Evolutionary conservation across 768 basidiomycete species (phyloP).

Genomic region (Leccinum disarticulatum): DNA sequence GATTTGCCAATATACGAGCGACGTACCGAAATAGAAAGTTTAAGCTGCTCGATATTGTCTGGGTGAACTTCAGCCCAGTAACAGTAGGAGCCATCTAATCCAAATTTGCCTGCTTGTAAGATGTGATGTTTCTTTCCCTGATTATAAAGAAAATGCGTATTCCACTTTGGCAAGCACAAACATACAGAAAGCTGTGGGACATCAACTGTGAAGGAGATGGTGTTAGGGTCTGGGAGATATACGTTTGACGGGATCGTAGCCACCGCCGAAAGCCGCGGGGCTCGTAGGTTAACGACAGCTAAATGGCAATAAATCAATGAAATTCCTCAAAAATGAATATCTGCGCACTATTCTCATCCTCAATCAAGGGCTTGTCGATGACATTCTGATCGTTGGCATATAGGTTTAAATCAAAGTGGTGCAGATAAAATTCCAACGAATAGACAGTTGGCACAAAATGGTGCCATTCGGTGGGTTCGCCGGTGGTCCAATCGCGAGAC

Average conservation of each 20-base stretch:
- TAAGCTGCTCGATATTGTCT: slow-evolving; percentile 78
- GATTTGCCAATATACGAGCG: neutral
- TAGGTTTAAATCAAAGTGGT: slow-evolving; percentile 74
- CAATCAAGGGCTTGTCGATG: slow-evolving; percentile 80
- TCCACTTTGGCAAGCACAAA: slow-evolving; percentile 85
- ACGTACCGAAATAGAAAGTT: slow-evolving; percentile 59
- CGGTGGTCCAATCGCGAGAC: slow-evolving; percentile 88
- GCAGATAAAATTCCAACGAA: slow-evolving; percentile 62
- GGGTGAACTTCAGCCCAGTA: slow-evolving; percentile 67
- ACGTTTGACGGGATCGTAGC: slow-evolving; percentile 65
- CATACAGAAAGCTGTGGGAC: slow-evolving; percentile 55
- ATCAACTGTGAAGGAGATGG: slow-evolving; percentile 63
- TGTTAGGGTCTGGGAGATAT: slow-evolving; percentile 70
- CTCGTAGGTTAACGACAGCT: slow-evolving; percentile 76
- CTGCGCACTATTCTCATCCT: slow-evolving; percentile 78
- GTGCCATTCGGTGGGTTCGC: slow-evolving; percentile 75
- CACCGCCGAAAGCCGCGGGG: slow-evolving; percentile 49
- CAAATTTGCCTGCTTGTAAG: slow-evolving; percentile 55
- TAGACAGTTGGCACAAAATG: slow-evolving; percentile 87
- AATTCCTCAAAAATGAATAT: neutral
- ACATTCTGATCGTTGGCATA: slow-evolving; percentile 97
- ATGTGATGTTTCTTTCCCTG: slow-evolving; percentile 60
- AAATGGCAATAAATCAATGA: slow-evolving; percentile 5
- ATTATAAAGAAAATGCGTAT: slow-evolving; percentile 73
- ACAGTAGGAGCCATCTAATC: slow-evolving; percentile 67